Percentiles rank a stretch among this genome's conserved stretches.
phyloP scores from a whole-genome alignment of 2,329 filamentous ascomycete genomes.

The Paraphaeosphaeria sporulosa region DNA sequence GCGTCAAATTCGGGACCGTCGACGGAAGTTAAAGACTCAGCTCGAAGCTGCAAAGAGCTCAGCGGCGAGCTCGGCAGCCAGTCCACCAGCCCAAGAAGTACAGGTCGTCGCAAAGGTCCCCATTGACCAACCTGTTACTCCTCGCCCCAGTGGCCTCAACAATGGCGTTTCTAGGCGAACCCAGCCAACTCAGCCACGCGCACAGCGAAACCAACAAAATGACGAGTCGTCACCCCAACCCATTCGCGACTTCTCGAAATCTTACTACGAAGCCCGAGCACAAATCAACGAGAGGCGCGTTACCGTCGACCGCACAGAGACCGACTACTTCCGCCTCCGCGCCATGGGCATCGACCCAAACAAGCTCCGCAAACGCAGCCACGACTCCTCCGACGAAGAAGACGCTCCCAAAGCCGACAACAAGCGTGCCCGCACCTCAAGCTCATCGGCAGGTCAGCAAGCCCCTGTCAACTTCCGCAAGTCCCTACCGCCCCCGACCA shows the following conservation, averaged over 20 bases:
- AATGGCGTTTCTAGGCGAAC: neutral
- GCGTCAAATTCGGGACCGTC: conserved; percentile 34
- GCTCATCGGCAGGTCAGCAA: conserved; percentile 13
- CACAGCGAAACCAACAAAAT: neutral
- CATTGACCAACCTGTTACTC: neutral
- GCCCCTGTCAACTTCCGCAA: conserved; percentile 2
- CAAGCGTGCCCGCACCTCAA: conserved; percentile 33
- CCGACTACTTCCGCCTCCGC: conserved; percentile 60
- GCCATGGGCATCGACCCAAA: conserved; percentile 56
- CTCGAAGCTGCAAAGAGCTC: neutral
- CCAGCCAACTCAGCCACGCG: neutral
- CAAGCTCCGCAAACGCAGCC: conserved; percentile 41
- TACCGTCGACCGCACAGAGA: conserved; percentile 54
- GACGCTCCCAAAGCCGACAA: conserved; percentile 26
- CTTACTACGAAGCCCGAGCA: conserved; percentile 26
- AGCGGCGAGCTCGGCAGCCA: neutral
- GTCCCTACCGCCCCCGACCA: conserved; percentile 22
- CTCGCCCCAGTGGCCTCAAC: neutral
- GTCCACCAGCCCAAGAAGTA: neutral
- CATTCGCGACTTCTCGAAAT: conserved; percentile 30
- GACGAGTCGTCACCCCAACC: conserved; percentile 10
- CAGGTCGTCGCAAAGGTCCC: neutral
- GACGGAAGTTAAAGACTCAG: conserved; percentile 29
- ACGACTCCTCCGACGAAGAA: conserved; percentile 35
- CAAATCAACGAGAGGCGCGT: conserved; percentile 25